Conservation (phyloP, 2,329 filamentous ascomycete genomes). For the Nigrospora sphaerica region DNA sequence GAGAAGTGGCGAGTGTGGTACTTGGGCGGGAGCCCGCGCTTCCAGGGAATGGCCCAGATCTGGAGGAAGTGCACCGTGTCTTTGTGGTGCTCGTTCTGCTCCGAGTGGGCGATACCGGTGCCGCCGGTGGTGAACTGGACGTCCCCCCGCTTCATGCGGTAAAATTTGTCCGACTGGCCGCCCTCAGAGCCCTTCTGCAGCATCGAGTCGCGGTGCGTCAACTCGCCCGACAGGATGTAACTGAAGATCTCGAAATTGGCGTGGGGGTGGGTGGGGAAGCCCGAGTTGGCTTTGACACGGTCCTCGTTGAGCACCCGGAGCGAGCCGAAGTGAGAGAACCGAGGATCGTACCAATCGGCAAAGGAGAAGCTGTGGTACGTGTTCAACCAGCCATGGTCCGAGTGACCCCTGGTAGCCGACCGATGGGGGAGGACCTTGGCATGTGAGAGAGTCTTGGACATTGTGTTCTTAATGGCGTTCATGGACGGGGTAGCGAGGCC, state of each 20-base stretch:
- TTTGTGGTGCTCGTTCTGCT: slow-evolving; percentile 68
- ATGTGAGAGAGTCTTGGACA: slow-evolving; percentile 57
- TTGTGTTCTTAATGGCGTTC: slow-evolving; percentile 37
- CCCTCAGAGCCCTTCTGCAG: slow-evolving; percentile 61
- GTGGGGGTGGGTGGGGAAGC: slow-evolving; percentile 81
- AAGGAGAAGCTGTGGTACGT: slow-evolving; percentile 84
- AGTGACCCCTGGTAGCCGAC: slow-evolving; percentile 65
- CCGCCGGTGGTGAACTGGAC: slow-evolving; percentile 90
- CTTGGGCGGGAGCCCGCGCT: slow-evolving; percentile 60
- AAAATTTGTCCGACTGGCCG: slow-evolving; percentile 55
- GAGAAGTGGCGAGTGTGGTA: slow-evolving; percentile 71
- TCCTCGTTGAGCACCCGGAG: slow-evolving; percentile 87
- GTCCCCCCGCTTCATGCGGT: slow-evolving; percentile 67
- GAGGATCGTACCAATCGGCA: slow-evolving; percentile 62
- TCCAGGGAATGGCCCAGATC: slow-evolving; percentile 82
- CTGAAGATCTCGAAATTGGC: slow-evolving; percentile 85
- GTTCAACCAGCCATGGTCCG: slow-evolving; percentile 82
- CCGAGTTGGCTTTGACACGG: slow-evolving; percentile 63
- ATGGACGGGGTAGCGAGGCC: slow-evolving; percentile 10
- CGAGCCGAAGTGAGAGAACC: slow-evolving; percentile 63
- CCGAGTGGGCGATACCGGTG: slow-evolving; percentile 71
- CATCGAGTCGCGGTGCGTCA: slow-evolving; percentile 85
- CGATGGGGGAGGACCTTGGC: slow-evolving; percentile 70
- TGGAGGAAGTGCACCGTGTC: slow-evolving; percentile 79
- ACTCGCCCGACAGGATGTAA: slow-evolving; percentile 77